Base-by-base conservation (phyloP, 306 rosid genomes). In the Quercus engelmannii region DNA sequence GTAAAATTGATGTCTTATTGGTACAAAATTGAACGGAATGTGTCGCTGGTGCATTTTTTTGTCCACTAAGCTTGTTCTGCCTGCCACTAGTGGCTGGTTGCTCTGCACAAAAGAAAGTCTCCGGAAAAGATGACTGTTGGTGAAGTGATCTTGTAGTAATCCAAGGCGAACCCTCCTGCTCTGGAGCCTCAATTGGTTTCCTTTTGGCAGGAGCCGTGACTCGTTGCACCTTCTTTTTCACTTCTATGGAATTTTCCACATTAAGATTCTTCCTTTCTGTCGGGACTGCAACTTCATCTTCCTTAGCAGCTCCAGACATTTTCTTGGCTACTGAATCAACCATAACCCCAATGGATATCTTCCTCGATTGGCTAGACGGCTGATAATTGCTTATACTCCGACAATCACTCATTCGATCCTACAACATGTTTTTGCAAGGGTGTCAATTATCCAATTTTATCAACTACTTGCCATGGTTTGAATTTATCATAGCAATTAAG, bases 311-410 rank as follows among this genome's bases (percentile, higher is more conserved):
- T 83, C 78, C 89, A 76, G 69, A 68, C 79, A 77, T 84, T 82
- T 77, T 82, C 73, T 82, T 85, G 5, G 80, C 81, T 76, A 72
- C 72, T 38, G 91, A 86, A 57, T 91, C 95, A 30, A 65, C 94
- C 90, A 93, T 69, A 79, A 95, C 76, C 86, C 99, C 99, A 41
- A 91, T 85, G 20, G 99, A 95, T 70, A 95, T 89, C 89, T 95
- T 95, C 87, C 99, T 89, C 46, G 93, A 85, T 83, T 91, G 97
- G 88, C 92, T 89, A 65, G 90, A 88, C 5, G 87, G 93, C 75
- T 76, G 81, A 74, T 83, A 79, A 67, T 83, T 87, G 89, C 93
- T 89, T 71, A 86, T 86, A 85, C 94, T 91, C 84, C 91, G 81
- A 80, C 87, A 71, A 41, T 85, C 89, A 70, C 90, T 87, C 28